A percentile compares a stretch with the other conserved stretches of the same genome.
Conservation (phyloP, 345 rosid genomes). For the Camelina hispida region DNA sequence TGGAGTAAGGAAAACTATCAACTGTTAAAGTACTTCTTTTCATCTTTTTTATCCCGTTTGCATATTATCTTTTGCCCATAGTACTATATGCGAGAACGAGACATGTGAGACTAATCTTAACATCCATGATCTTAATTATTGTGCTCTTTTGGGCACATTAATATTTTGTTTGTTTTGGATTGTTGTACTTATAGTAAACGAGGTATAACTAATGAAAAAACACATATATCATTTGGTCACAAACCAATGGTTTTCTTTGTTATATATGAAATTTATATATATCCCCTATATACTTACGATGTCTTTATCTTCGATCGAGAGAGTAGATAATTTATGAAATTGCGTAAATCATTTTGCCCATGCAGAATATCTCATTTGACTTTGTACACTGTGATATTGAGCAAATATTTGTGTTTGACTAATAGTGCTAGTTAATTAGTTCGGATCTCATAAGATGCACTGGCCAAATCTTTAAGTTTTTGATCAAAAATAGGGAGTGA, state of each 20-base stretch:
- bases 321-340: background rate
- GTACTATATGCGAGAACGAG: background rate
- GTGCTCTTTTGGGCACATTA: background rate
- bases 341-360: background rate
- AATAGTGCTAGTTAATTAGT: background rate
- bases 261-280: background rate
- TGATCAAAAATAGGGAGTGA: background rate
- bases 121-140: background rate
- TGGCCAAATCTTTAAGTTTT: background rate
- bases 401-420: background rate
- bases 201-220: background rate
- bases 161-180: background rate
- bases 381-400: background rate
- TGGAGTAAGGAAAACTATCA: background rate
- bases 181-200: slow-evolving; percentile 14
- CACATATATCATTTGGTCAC: background rate
- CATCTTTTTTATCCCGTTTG: background rate
- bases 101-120: background rate
- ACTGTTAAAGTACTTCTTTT: background rate
- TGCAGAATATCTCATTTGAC: background rate
- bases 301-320: background rate
- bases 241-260: background rate
- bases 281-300: background rate
- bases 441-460: background rate
- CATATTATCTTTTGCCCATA: background rate